Evolutionary conservation across 495 filamentous ascomycete genomes (phyloP).

Genomic region (Lasiosphaeria ovina): DNA sequence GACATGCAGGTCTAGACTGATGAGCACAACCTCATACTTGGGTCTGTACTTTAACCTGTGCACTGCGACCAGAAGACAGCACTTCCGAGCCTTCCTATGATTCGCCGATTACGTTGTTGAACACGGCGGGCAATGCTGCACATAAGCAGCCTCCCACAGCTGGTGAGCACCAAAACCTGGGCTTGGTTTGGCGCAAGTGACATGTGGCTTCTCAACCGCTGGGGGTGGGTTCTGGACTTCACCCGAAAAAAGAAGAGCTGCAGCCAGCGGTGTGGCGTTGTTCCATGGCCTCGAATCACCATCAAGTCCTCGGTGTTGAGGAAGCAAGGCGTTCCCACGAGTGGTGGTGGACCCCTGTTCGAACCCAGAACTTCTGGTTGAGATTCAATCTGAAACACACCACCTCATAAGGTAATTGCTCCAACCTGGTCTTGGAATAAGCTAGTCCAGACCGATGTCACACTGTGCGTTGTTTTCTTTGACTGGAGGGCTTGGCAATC

Average conservation of each 20-base stretch:
- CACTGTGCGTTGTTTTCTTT: conserved; percentile 12
- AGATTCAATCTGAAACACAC: conserved; percentile 24
- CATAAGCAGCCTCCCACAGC: conserved; percentile 1
- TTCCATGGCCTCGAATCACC: neutral
- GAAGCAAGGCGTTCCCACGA: neutral
- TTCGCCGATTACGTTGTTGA: neutral
- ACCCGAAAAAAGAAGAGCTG: neutral
- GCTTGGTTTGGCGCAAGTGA: neutral
- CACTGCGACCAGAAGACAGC: neutral
- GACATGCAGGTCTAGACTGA: too few relatives aligned
- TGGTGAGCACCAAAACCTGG: neutral
- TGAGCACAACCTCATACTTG: too few relatives aligned
- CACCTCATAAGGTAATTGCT: conserved; percentile 9
- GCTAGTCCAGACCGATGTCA: conserved; percentile 22
- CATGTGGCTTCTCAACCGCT: neutral
- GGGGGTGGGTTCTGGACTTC: neutral
- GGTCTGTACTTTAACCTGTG: too few relatives aligned
- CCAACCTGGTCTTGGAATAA: conserved; percentile 8
- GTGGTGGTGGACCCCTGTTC: conserved; percentile 11
- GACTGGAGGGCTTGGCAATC: neutral
- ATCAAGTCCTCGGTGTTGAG: neutral
- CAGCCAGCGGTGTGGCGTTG: neutral
- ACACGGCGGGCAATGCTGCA: neutral
- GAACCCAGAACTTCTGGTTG: conserved; percentile 12
- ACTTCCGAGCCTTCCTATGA: neutral